Base-by-base conservation (phyloP, 495 filamentous ascomycete species). In the Penicillium pancosmium region DNA sequence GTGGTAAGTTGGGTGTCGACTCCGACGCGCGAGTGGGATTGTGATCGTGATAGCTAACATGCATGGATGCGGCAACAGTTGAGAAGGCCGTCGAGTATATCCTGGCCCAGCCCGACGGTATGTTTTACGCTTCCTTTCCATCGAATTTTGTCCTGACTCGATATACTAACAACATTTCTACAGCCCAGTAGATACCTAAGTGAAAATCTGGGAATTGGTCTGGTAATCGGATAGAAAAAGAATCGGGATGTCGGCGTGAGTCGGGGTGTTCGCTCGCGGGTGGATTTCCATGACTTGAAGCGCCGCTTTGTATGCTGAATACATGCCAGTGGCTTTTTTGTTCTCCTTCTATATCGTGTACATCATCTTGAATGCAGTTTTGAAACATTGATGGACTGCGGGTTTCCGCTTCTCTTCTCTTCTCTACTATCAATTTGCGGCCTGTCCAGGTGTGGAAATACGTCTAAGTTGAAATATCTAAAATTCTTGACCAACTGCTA, bases 81-180 rank as follows among this genome's bases (percentile, higher is more conserved):
- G 90, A 95, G 71, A 88, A 97, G 84, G 93, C 93, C 54, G 92
- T 97, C 59, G 86, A 91, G 72, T 98, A 98, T 82, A 97, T 98
- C 80, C 73, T 92, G 69, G 86, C 87, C 69, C 93, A 98, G 82
- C 93, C 93, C 69, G 93, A 97, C 82, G 93, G 77, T 80, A 74
- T 67, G 75, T 52, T n/a, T 34, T 43, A 25, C 16, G 36, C 6
- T 16, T 19, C 16, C 9, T 5, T 16, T 18, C 16, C n/a, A 44
- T 44, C 8, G 41, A 16, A 44, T n/a, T 6, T 44, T 16, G 15
- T 16, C 41, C 7, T 7, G 41, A 13, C 11, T 40, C 11, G 5
- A 40, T 13, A 16, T 40, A 18, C 19, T 49, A 15, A 12, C 27
- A 21, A 0, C n/a, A 4, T 40, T 15, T 19, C 15, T 52, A 23